These are phyloP conservation scores for Lolium rigidum DNA, from an alignment of 176 grass and related monocot genomes.

Conservation along the genomic window DNA sequence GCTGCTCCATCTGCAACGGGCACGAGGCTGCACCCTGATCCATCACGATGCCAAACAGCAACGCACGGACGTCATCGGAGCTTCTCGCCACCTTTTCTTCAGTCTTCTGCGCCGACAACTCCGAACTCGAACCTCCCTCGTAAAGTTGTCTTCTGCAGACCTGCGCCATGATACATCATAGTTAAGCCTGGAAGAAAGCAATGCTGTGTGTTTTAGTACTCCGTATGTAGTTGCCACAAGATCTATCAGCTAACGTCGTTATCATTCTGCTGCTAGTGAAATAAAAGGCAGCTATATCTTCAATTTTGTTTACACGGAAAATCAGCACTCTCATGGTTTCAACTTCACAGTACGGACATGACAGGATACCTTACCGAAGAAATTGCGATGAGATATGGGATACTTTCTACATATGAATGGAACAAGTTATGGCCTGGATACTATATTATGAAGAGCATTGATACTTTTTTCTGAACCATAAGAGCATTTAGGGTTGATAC, in stretches of 20 bases:
- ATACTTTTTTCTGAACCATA: slow-evolving; percentile 16
- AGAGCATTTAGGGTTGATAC: slow-evolving; percentile 25
- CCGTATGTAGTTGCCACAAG: too few species aligned
- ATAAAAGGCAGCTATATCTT: neutral
- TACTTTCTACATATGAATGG: neutral
- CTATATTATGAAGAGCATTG: slow-evolving; percentile 12
- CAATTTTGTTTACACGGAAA: neutral
- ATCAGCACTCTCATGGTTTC: neutral
- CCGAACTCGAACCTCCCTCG: slow-evolving; percentile 50
- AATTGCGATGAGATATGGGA: neutral
- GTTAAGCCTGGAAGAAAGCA: neutral
- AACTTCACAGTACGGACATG: too few species aligned
- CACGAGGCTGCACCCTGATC: slow-evolving; percentile 29
- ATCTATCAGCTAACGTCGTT: too few species aligned
- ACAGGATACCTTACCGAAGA: neutral
- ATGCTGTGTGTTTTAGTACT: neutral
- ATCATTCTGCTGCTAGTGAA: neutral
- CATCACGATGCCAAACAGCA: slow-evolving; percentile 66
- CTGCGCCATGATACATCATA: slow-evolving; percentile 39
- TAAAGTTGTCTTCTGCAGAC: slow-evolving; percentile 76
- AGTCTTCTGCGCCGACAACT: slow-evolving; percentile 38
- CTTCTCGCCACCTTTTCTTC: slow-evolving; percentile 20
- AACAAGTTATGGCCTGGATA: too few species aligned
- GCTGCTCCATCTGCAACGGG: slow-evolving; percentile 45
- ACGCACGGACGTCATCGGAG: slow-evolving; percentile 43